Percentiles rank a stretch among this genome's conserved stretches.
Evolutionary conservation across 1,139 yeast species (phyloP).

Genomic region (Saccharomycopsis hybrid): DNA sequence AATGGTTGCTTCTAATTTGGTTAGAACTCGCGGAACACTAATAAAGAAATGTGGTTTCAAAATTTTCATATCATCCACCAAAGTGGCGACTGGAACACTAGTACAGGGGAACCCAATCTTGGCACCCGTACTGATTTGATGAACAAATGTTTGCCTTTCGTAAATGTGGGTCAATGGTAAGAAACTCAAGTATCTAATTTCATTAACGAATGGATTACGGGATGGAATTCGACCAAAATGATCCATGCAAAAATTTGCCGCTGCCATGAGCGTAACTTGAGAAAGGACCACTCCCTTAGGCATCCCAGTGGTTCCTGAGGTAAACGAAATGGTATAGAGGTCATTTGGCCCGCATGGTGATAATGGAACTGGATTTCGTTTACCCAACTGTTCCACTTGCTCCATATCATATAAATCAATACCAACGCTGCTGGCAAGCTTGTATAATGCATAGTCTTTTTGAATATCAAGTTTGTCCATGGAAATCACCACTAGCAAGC

Average conservation of each 20-base stretch:
- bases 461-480: slow-evolving; percentile 44
- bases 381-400: slow-evolving; percentile 53
- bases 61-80: slow-evolving; percentile 50
- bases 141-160: slow-evolving; percentile 36
- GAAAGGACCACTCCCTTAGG: slow-evolving; percentile 71
- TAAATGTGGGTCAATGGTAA: slow-evolving; percentile 70
- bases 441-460: slow-evolving; percentile 26
- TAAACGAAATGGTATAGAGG: slow-evolving; percentile 61
- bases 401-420: slow-evolving; percentile 39
- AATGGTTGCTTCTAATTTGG: slow-evolving; percentile 52
- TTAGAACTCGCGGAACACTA: slow-evolving; percentile 62
- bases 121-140: slow-evolving; percentile 29
- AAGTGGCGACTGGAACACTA: slow-evolving; percentile 32
- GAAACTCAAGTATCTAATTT: slow-evolving; percentile 31
- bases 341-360: slow-evolving; percentile 49
- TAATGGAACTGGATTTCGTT: slow-evolving; percentile 38
- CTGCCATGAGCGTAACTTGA: slow-evolving; percentile 49
- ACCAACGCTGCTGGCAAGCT: slow-evolving; percentile 30
- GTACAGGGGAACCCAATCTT: slow-evolving; percentile 43
- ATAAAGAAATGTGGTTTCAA: slow-evolving; percentile 48
- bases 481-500: slow-evolving; percentile 41
- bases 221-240: slow-evolving; percentile 4
- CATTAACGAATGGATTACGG: slow-evolving; percentile 5
- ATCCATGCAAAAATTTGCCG: slow-evolving; percentile 30
- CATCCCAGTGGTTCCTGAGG: slow-evolving; percentile 71